These are phyloP conservation scores for Cocos nucifera DNA, from an alignment of 176 grass and related monocot species.

Conservation along the genomic window DNA sequence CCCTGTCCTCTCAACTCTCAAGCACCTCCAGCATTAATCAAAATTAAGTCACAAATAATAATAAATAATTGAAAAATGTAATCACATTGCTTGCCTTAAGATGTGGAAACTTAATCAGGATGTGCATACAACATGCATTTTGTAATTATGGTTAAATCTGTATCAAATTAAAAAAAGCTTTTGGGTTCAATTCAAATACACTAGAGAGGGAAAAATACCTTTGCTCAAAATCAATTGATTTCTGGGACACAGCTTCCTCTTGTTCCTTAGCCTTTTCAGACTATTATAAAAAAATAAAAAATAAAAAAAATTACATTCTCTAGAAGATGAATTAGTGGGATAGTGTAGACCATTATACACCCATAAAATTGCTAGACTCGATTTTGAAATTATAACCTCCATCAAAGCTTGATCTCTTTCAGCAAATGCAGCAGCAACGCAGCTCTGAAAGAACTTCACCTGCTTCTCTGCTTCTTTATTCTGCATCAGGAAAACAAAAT, in stretches of 20 bases:
- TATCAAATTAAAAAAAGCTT: background rate
- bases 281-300: constrained; percentile 45
- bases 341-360: too few relatives aligned
- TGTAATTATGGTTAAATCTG: background rate
- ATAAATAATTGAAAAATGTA: too few relatives aligned
- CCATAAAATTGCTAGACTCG: too few relatives aligned
- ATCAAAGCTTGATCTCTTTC: constrained; percentile 82
- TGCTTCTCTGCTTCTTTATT: constrained; percentile 94
- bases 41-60: too few relatives aligned
- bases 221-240: constrained; percentile 47
- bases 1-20: too few relatives aligned
- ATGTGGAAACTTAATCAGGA: too few relatives aligned
- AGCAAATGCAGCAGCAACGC: constrained; percentile 78
- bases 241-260: constrained; percentile 56
- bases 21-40: too few relatives aligned
- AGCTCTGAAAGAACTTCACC: constrained; percentile 93
- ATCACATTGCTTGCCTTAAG: too few relatives aligned
- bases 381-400: constrained; percentile 40
- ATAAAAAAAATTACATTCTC: constrained; percentile 14
- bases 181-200: background rate
- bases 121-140: background rate
- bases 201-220: constrained; percentile 32
- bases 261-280: constrained; percentile 82
- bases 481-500: constrained; percentile 38
- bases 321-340: constrained; percentile 5